Conservation (phyloP, 2,329 filamentous ascomycete species). For the Pseudogymnoascus verrucosus region DNA sequence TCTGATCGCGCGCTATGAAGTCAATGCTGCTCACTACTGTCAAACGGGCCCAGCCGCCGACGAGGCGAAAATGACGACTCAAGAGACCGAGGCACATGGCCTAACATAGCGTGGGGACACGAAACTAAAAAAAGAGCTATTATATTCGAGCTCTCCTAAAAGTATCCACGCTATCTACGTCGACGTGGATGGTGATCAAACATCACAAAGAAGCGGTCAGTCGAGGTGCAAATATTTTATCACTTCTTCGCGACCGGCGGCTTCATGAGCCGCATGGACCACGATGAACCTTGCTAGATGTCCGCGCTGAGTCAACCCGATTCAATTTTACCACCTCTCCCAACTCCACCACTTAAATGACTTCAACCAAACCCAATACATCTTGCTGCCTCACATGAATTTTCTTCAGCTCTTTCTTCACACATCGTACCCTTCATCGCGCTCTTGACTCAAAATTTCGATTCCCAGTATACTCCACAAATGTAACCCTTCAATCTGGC, state of each 20-base stretch:
- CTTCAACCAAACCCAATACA: not conserved
- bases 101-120: not conserved
- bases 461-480: not conserved
- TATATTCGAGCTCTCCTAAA: not conserved
- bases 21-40: not conserved
- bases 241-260: not conserved
- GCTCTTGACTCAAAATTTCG: not conserved
- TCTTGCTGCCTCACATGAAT: not conserved
- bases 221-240: not conserved
- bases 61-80: not conserved
- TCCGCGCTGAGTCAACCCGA: not conserved
- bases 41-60: not conserved
- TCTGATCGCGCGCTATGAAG: not conserved
- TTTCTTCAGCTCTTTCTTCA: too few species aligned
- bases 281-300: not conserved
- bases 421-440: not conserved
- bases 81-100: not conserved
- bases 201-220: conserved; percentile 1
- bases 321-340: not conserved
- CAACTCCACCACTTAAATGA: not conserved
- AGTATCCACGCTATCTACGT: not conserved
- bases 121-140: not conserved
- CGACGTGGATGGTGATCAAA: not conserved
- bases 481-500: conserved; percentile 1
- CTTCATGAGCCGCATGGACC: not conserved